Base-by-base conservation (phyloP, 179 eudicot species). In the Silene coronaria region DNA sequence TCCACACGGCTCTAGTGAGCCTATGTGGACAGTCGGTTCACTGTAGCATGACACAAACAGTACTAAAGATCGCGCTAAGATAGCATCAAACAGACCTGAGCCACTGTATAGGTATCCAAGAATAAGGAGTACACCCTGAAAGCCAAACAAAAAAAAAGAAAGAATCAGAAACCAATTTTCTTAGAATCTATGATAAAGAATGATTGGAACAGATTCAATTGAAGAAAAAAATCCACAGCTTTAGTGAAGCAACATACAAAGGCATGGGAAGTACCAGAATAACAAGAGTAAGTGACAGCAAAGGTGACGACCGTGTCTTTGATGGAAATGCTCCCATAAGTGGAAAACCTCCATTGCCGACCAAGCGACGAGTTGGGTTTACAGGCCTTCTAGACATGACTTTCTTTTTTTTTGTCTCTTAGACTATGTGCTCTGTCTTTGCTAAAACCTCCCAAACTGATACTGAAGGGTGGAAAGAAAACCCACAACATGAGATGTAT, bases 311-410 rank as follows among this genome's bases (percentile, higher is more conserved):
- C 2, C 89, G 97, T 42, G 98, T 84, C 84, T 93, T 93, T 21
- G 93, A 83, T 66, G 91, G 91, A 67, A 90, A 86, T 72, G 87
- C 79, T 55, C 88, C 95, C 19, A 81, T 85, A 70, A 89, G 84
- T 64, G 91, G 89, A 80, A 91, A 83, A 58, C 88, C 80, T 72
- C 89, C 93, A 82, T 79, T 79, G 67, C 88, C 90, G 24, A 77
- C 87, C 76, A 83, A 67, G 76, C 98, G 96, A 78, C 98, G 82
- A 60, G 89, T 59, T 73, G 86, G 77, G 80, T 82, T 91, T 70
- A 82, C 84, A 10, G 83, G 97, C 82, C 88, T 89, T 81, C 97
- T 90, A 53, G 97, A 91, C 98, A 93, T 93, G 79, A 68, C 77
- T 86, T 53, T 42, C 51, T 5, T 6, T 86, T 53, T 42, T 60